Evolutionary conservation across 371 early-diverging fungal species (phyloP), one percentile per base, ranked within the genome.

Genomic region (Entomophthora muscae): DNA sequence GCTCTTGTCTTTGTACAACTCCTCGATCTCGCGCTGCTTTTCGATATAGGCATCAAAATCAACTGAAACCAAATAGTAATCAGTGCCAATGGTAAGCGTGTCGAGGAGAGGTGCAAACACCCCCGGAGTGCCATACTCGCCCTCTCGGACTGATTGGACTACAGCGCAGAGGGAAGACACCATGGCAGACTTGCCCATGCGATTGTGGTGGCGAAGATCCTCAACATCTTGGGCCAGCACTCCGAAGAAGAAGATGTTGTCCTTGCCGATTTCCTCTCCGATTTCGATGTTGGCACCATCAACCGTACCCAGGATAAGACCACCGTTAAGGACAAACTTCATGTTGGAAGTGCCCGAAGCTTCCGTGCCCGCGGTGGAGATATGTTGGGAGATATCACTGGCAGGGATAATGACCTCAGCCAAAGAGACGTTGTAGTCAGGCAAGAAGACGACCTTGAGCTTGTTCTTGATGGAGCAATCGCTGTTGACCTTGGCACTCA

Each of bases 291-390:
- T 94, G 66, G 95, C 95, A 59, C 89, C 89, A 67, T 89, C 89
- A 53, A 89, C 78, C 0, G 89, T 89, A 68, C 89, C 89, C 52
- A 89, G 74, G 70, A 94, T 94, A 55, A 94, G 71, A 63, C 94
- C 94, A 61, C 94, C 93, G 71, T 94, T 94, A 53, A 94, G 75
- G 54, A 93, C 94, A 76, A 94, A 94, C 78, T 94, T 94, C 93
- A 94, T 94, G 81, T 94, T 94, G 53, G 91, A 91, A 2, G 95
- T 94, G 51, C 95, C 95, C 22, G 91, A 90, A n/a, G 94, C 95
- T 72, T 94, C 95, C n/a, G 93, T 94, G 62, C 94, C 95, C 7
- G 95, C 95, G 1, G 93, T 94, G 26, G 86, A 86, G 66, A 86
- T 89, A 69, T 87, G 88, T 64, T 89, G 93, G 42, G 94, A 93